Base-by-base conservation (phyloP, 768 basidiomycete species). In the Pleurotus tuoliensis region DNA sequence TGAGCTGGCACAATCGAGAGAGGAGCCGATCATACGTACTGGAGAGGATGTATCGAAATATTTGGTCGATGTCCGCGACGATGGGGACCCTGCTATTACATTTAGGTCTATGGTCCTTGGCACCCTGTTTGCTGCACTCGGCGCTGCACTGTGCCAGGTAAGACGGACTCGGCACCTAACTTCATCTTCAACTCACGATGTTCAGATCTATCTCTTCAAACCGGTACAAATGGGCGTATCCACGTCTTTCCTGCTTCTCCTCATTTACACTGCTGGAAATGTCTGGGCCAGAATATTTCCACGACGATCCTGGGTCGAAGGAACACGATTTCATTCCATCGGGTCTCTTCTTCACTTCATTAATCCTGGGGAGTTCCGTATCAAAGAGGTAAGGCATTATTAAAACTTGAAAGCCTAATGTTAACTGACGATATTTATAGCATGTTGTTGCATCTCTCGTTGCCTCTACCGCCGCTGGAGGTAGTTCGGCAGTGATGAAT, bases 171-270 rank as follows among this genome's bases (percentile, higher is more conserved):
- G 43, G 18, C 16, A 2, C 30, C 22, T 16, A 20, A 16, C n/a
- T 51, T 40, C 20, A 7, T 11, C 15, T 38, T 52, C 9, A 3
- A 22, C 30, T 34, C 13, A 25, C 7, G 30, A 25, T 48, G 52
- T 46, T 16, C 47, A 84, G 82, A 82, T 85, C 37, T 84, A 83
- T 62, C 53, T 74, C 5, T 84, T 83, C 67, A 86, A 87, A 64
- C 84, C 84, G 0, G 67, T 82, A 2, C 72, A 79, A 57, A 73
- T 77, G 59, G 48, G 66, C 0, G 80, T 84, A 15, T 82, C 81
- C 3, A 75, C 80, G 0, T 79, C 84, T 9, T 87, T 86, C 68
- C 63, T 84, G n/a, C 69, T 84, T 8, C 71, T 87, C 43, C 62
- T 84, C 49, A 76, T 75, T 22, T 84, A 82, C 63, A 71, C 76